These are phyloP conservation scores for Anisogramma anomala DNA, from an alignment of 2,329 filamentous ascomycete species.

Conservation along the genomic window DNA sequence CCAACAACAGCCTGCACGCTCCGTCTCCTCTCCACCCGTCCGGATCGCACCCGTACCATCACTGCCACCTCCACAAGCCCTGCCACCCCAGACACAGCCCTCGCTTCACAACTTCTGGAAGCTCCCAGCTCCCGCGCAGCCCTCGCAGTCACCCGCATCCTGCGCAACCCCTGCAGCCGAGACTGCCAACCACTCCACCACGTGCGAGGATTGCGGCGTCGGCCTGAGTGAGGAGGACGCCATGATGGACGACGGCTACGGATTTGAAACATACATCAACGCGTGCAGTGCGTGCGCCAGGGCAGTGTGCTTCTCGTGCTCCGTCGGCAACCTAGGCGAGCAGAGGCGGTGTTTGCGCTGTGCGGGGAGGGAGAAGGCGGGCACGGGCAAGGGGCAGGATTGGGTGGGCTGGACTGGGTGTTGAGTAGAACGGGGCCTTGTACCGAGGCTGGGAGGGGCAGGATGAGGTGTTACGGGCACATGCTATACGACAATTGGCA, in stretches of 20 bases:
- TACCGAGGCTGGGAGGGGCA: neutral
- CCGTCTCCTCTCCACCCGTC: slow-evolving; percentile 14
- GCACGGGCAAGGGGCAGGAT: slow-evolving; percentile 16
- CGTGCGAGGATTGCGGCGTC: slow-evolving; percentile 42
- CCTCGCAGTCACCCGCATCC: slow-evolving; percentile 21
- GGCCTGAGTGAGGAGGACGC: slow-evolving; percentile 22
- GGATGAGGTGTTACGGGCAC: neutral
- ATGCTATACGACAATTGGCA: neutral
- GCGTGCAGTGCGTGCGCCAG: slow-evolving; percentile 41
- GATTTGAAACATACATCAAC: slow-evolving; percentile 19
- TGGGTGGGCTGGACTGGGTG: slow-evolving; percentile 14
- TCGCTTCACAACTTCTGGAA: slow-evolving; percentile 52
- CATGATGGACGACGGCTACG: slow-evolving; percentile 29
- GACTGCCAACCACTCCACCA: slow-evolving; percentile 19
- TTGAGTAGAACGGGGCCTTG: slow-evolving; percentile 14
- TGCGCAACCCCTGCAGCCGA: slow-evolving; percentile 15
- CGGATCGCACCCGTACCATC: slow-evolving; percentile 7
- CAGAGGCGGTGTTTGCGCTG: slow-evolving; percentile 42
- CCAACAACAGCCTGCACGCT: slow-evolving; percentile 25
- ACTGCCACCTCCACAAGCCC: slow-evolving; percentile 12
- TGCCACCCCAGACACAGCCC: slow-evolving; percentile 28
- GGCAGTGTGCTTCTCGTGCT: slow-evolving; percentile 47
- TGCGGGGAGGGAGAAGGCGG: slow-evolving; percentile 24
- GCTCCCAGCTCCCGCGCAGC: slow-evolving; percentile 32
- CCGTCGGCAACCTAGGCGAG: slow-evolving; percentile 45